A percentile compares a stretch with the other conserved stretches of the same genome.
Evolutionary conservation across 257 asterid species (phyloP).

Genomic region (Solanum bukasovii): DNA sequence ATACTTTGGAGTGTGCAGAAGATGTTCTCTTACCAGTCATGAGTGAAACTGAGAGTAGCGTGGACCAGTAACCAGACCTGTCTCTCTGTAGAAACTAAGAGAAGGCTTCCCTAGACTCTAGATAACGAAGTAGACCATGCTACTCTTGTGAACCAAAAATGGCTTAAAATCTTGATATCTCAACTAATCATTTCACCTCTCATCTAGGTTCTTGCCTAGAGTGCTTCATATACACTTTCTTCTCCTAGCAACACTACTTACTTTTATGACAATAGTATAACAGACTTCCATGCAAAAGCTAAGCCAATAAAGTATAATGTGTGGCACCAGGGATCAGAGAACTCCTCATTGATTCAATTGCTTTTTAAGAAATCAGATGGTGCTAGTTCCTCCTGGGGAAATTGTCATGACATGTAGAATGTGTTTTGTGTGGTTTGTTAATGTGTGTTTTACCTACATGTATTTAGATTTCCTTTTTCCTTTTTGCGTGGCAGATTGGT

Average conservation of each 20-base stretch:
- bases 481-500: neutral
- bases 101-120: neutral
- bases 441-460: neutral
- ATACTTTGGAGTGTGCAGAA: slow-evolving; percentile 2
- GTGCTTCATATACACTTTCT: neutral
- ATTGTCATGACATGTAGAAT: neutral
- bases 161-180: neutral
- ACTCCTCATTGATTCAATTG: neutral
- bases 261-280: neutral
- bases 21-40: slow-evolving; percentile 8
- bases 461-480: neutral
- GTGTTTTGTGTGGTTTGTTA: slow-evolving; percentile 4
- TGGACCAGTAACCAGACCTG: slow-evolving; percentile 1
- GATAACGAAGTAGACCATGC: neutral
- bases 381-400: neutral
- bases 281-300: neutral
- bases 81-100: neutral
- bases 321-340: neutral
- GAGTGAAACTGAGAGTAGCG: slow-evolving; percentile 6
- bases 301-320: neutral
- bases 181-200: neutral
- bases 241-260: neutral
- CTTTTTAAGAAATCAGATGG: neutral
- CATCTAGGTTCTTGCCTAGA: neutral
- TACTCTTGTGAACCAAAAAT: neutral